These are phyloP conservation scores for Phytophthora sp. DNA, from an alignment of 352 stramenopile species.

Conservation along the genomic window DNA sequence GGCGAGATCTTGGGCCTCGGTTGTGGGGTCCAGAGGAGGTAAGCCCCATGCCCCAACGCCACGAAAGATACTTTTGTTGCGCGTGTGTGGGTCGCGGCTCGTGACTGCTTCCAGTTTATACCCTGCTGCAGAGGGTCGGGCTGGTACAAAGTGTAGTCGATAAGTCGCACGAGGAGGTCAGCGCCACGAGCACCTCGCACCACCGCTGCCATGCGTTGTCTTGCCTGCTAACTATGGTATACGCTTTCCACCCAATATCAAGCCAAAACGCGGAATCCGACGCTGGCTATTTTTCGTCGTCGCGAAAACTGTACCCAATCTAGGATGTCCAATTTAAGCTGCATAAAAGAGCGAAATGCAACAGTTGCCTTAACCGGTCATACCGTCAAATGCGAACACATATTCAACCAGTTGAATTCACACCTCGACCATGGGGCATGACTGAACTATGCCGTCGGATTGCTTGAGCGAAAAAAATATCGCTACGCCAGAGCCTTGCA, in stretches of 20 bases:
- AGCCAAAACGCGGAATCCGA: slow-evolving; percentile 7
- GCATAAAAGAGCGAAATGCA: not conserved
- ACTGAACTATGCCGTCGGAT: no score
- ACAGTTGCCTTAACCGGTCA: no score
- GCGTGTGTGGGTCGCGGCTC: slow-evolving; percentile 27
- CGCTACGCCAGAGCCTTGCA: no score
- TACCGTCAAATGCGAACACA: no score
- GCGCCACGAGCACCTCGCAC: not conserved
- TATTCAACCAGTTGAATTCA: no score
- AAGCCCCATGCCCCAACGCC: no score
- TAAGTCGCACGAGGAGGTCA: slow-evolving; percentile 8
- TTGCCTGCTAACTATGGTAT: slow-evolving; percentile 22
- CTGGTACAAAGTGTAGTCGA: slow-evolving; percentile 36
- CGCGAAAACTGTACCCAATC: not conserved
- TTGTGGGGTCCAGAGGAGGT: no score
- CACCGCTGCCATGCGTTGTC: slow-evolving; percentile 8
- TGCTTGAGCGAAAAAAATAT: no score
- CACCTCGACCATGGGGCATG: no score
- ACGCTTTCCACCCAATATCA: slow-evolving; percentile 2
- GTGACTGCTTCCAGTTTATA: slow-evolving; percentile 3
- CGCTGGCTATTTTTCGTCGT: slow-evolving; percentile 10
- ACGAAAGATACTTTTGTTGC: slow-evolving; percentile 43
- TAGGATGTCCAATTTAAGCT: not conserved
- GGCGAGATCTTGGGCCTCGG: not conserved
- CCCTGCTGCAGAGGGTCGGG: slow-evolving; percentile 40